Percentiles rank a stretch among this genome's conserved stretches.
Evolutionary conservation across 768 basidiomycete species (phyloP).

Genomic region (Epithele typhae): DNA sequence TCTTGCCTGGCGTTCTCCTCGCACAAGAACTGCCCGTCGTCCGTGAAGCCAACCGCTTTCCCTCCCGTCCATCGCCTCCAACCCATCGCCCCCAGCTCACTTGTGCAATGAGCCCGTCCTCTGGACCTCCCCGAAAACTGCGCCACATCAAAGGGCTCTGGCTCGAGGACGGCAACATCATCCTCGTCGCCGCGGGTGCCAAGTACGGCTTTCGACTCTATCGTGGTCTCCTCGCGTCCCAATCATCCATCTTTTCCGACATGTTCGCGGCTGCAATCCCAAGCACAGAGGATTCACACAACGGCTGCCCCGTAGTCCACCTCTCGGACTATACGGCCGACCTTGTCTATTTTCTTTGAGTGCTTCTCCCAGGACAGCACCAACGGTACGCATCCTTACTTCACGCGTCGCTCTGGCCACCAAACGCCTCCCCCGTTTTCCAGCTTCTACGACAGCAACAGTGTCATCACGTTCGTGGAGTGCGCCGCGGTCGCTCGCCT

Average conservation of each 20-base stretch:
- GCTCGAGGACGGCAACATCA: constrained; percentile 15
- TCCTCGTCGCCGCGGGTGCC: neutral
- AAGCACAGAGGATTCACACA: neutral
- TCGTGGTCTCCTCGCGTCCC: constrained; percentile 9
- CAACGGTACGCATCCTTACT: too few relatives aligned
- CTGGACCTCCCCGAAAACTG: neutral
- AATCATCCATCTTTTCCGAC: constrained; percentile 11
- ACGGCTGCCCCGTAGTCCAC: constrained; percentile 1
- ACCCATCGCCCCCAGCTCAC: too few relatives aligned
- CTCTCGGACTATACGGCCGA: neutral
- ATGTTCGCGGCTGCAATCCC: constrained; percentile 5
- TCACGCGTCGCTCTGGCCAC: too few relatives aligned
- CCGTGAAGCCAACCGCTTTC: too few relatives aligned
- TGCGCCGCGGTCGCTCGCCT: constrained; percentile 5
- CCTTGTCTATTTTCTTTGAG: neutral
- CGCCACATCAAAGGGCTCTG: constrained; percentile 1
- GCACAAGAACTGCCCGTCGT: too few relatives aligned
- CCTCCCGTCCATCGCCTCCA: too few relatives aligned
- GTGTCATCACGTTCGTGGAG: too few relatives aligned
- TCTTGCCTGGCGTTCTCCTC: too few relatives aligned
- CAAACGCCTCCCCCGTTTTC: too few relatives aligned
- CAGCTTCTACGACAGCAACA: too few relatives aligned
- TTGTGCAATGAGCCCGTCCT: too few relatives aligned
- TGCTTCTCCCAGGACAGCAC: neutral
- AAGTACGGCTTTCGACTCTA: constrained; percentile 2